Evolutionary conservation across 2,329 filamentous ascomycete species (phyloP), one percentile per base, ranked within the genome.

Genomic region (Corinectria fuckeliana): DNA sequence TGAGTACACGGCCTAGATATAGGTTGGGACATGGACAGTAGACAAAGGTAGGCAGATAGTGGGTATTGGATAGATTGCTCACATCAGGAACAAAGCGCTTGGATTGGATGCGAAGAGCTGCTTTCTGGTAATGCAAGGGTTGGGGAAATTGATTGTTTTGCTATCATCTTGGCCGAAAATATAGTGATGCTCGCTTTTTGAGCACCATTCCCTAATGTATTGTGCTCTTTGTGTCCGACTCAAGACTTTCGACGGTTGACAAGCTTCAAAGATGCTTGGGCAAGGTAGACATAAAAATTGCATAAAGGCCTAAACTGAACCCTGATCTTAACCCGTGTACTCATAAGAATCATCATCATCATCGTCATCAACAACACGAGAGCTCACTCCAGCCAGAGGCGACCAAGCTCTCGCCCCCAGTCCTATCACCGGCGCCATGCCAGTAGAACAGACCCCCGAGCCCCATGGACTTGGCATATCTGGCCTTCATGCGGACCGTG

Each of bases 371-470:
- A 10, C 18, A 45, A 20, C 26, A 10, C 23, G 56, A 47, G 20
- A 89, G 71, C 2, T 81, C 82, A 57, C 83, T 77, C 68, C 83
- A 87, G 4, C 87, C 87, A 28, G 85, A 84, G 52, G 81, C 81
- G 21, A 90, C 83, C 60, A 91, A 69, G 69, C 87, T 90, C 64
- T 82, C 77, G 8, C 74, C 66, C 2, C 80, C 84, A 38, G 76
- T 73, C 7, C 81, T 78, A 74, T 90, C 88, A 0, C 82, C 85
- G 2, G 82, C 83, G 2, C 87, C 87, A 36, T 87, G 88, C 88
- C 88, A 90, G 74, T 89, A 90, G 71, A 90, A 90, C 26, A 91
- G 64, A 0, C 88, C 88, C 0, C 82, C 88, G 1, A 91, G 75
- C 1, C 79, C 79, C 58, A 80, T 78, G 32, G 78, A 74, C 45